phyloP scores from a whole-genome alignment of 495 filamentous ascomycete species.

The Lepidopterella palustris region DNA sequence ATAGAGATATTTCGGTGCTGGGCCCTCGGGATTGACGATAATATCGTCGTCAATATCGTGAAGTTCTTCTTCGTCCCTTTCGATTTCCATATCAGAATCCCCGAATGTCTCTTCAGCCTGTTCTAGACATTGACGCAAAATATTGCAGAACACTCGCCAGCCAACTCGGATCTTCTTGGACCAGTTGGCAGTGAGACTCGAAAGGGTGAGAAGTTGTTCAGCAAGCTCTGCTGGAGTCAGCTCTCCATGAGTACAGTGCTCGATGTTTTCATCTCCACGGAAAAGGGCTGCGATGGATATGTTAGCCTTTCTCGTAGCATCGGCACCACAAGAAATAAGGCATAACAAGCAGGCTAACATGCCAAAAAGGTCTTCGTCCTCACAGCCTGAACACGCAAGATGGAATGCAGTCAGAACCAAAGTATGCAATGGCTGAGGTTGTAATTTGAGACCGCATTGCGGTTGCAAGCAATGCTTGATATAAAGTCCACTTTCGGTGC shows the following conservation, averaged over 20 bases:
- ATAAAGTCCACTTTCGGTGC: conserved; percentile 4
- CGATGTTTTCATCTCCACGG: neutral
- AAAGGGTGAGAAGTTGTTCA: neutral
- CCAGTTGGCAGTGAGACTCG: neutral
- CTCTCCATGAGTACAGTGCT: neutral
- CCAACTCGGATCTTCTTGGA: neutral
- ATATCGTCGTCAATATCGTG: neutral
- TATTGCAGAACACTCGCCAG: neutral
- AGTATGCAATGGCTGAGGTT: conserved; percentile 20
- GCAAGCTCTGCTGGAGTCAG: conserved; percentile 1
- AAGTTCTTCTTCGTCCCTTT: neutral
- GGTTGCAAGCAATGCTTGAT: conserved; percentile 7
- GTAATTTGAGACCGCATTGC: conserved; percentile 15
- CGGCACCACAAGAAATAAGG: neutral
- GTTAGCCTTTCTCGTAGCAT: conserved; percentile 16
- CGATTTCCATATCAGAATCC: neutral
- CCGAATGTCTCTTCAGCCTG: neutral
- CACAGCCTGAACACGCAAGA: conserved; percentile 7
- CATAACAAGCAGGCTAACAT: conserved; percentile 18
- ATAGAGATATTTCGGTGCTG: neutral
- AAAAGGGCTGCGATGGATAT: conserved; percentile 18
- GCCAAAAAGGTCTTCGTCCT: conserved; percentile 24
- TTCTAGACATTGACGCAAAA: neutral
- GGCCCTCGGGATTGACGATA: neutral
- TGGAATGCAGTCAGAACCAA: conserved; percentile 22